A percentile compares a stretch with the other conserved stretches of the same genome.
These are phyloP conservation scores for Smittium mucronatum DNA, from an alignment of 371 early-diverging fungal genomes.

Conservation along the genomic window DNA sequence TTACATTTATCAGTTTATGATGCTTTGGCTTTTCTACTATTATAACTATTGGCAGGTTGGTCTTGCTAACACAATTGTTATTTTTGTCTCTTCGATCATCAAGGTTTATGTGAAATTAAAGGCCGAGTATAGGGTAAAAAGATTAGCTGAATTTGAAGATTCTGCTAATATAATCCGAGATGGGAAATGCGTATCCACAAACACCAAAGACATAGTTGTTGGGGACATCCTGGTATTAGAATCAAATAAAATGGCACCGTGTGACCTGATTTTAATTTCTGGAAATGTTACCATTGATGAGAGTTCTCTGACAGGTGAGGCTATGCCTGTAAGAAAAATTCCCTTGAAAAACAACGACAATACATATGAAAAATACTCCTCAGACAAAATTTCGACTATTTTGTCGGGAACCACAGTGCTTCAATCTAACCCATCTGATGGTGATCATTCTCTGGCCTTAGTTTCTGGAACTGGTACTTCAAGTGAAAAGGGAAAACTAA, in stretches of 20 bases:
- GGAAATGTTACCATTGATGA: constrained; percentile 62
- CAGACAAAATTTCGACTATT: constrained; percentile 43
- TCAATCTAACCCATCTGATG: constrained; percentile 26
- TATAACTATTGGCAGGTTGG: constrained; percentile 46
- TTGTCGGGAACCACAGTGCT: constrained; percentile 48
- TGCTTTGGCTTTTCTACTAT: constrained; percentile 57
- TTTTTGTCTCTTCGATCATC: constrained; percentile 50
- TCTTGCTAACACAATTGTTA: constrained; percentile 53
- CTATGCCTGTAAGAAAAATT: constrained; percentile 65
- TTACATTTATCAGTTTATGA: constrained; percentile 60
- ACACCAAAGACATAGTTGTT: constrained; percentile 49
- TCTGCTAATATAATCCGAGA: constrained; percentile 41
- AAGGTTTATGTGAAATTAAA: constrained; percentile 49
- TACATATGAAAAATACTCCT: constrained; percentile 27
- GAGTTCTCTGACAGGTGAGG: constrained; percentile 68
- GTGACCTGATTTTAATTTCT: constrained; percentile 45
- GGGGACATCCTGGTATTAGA: constrained; percentile 59
- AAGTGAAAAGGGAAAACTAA: constrained; percentile 66
- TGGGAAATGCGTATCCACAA: constrained; percentile 37
- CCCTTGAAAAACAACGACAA: constrained; percentile 29
- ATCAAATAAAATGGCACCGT: constrained; percentile 38
- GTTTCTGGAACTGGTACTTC: constrained; percentile 61
- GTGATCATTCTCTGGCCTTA: constrained; percentile 21
- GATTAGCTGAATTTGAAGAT: constrained; percentile 49
- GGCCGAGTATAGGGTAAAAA: constrained; percentile 51